Evolutionary conservation across 2,329 filamentous ascomycete genomes (phyloP).

Genomic region (Plenodomus lindquistii): DNA sequence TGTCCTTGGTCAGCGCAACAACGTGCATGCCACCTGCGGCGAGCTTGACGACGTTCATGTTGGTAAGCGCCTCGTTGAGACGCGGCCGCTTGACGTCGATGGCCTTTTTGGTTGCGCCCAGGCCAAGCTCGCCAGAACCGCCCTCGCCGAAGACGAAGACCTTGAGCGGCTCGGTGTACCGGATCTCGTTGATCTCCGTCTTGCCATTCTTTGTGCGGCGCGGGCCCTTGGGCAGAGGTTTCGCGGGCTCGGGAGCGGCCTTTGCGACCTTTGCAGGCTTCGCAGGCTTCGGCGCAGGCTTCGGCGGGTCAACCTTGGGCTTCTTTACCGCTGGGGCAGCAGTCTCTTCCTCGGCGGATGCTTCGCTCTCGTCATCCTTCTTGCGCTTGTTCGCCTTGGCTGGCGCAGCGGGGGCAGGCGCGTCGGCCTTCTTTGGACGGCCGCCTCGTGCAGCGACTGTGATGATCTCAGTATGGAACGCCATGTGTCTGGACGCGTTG

Average conservation of each 20-base stretch:
- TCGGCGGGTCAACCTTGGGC: conserved; percentile 23
- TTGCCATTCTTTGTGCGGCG: conserved; percentile 37
- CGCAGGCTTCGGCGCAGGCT: conserved; percentile 8
- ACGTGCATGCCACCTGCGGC: conserved; percentile 83
- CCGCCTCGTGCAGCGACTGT: conserved; percentile 20
- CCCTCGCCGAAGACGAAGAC: conserved; percentile 83
- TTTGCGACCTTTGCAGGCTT: conserved; percentile 13
- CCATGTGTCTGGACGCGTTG: conserved; percentile 10
- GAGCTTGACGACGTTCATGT: conserved; percentile 71
- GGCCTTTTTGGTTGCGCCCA: conserved; percentile 67
- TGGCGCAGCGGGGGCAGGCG: conserved; percentile 18
- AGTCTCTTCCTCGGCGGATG: conserved; percentile 19
- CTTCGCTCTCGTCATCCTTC: conserved; percentile 32
- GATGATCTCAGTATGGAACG: conserved; percentile 10
- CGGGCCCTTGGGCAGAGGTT: conserved; percentile 36
- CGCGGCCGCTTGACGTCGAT: conserved; percentile 77
- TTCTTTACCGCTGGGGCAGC: conserved; percentile 30
- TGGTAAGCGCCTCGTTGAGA: conserved; percentile 63
- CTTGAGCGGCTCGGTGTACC: conserved; percentile 64
- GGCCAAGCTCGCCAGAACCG: conserved; percentile 77
- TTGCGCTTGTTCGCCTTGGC: conserved; percentile 35
- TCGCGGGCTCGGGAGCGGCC: conserved; percentile 12
- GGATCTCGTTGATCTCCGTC: conserved; percentile 64
- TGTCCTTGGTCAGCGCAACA: conserved; percentile 75
- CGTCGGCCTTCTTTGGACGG: conserved; percentile 34